These are phyloP conservation scores for Quambalaria eucalypti DNA, from an alignment of 1,284 basidiomycete species.

Conservation along the genomic window DNA sequence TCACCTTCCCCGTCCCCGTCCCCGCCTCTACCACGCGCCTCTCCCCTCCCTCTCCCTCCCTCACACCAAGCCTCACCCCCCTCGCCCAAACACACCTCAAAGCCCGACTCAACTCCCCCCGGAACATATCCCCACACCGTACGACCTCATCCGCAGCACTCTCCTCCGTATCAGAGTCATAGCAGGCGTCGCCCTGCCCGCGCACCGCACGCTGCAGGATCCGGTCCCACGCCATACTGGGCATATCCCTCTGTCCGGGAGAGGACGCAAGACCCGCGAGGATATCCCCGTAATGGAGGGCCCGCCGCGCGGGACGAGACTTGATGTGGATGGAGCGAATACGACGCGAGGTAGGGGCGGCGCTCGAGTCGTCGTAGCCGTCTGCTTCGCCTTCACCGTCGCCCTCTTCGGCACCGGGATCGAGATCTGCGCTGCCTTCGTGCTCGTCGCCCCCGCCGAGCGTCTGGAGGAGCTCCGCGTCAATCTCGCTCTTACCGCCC, in stretches of 20 bases:
- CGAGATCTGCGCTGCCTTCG: neutral
- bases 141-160: conserved; percentile 26
- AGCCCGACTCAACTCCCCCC: conserved; percentile 22
- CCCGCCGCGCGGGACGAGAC: no score
- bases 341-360: neutral
- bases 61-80: neutral
- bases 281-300: no score
- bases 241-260: conserved; percentile 14
- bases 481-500: neutral
- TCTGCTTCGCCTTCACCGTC: neutral
- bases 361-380: neutral
- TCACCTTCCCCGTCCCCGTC: no score
- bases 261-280: no score
- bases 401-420: neutral
- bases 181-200: conserved; percentile 38
- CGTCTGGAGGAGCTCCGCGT: neutral
- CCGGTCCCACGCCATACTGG: conserved; percentile 27
- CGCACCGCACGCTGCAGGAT: conserved; percentile 34
- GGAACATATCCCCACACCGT: conserved; percentile 13
- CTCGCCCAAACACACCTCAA: conserved; percentile 11
- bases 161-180: conserved; percentile 34
- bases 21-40: no score
- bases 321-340: no score
- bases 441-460: neutral
- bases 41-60: no score